phyloP scores from a whole-genome alignment of 208 protist genomes.

The Trypanosoma theileri region DNA sequence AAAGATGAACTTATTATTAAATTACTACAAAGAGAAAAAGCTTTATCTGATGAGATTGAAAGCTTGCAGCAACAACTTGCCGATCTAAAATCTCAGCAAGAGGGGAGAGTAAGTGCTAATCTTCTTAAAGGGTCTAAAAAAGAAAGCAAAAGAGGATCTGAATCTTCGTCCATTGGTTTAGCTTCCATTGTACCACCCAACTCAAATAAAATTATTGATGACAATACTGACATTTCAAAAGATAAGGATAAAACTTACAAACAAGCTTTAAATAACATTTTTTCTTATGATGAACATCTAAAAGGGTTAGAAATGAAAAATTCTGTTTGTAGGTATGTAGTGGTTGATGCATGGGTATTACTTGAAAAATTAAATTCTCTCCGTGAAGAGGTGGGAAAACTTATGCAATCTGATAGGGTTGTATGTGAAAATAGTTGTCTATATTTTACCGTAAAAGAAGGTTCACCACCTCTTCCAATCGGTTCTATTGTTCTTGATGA shows the following conservation, averaged over 20 bases:
- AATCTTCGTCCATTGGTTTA: background rate
- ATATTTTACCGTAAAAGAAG: slow-evolving; percentile 20
- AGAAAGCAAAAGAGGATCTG: background rate
- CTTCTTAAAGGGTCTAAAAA: background rate
- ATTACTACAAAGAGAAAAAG: slow-evolving; percentile 13
- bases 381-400: slow-evolving; percentile 5
- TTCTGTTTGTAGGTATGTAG: slow-evolving; percentile 12
- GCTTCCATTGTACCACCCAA: background rate
- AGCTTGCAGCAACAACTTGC: slow-evolving; percentile 1
- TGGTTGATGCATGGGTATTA: slow-evolving; percentile 15
- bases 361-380: slow-evolving; percentile 17
- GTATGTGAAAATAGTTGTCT: slow-evolving; percentile 11
- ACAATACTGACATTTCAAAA: background rate
- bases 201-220: background rate
- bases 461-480: slow-evolving; percentile 13
- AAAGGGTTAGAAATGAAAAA: background rate
- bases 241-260: background rate
- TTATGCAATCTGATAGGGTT: slow-evolving; percentile 1
- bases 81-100: slow-evolving; percentile 2
- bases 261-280: background rate
- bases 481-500: slow-evolving; percentile 17
- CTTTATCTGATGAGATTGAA: slow-evolving; percentile 10
- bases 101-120: background rate
- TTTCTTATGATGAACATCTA: background rate
- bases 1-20: slow-evolving; percentile 14